Evolutionary conservation across 2,329 filamentous ascomycete genomes (phyloP), one percentile per base, ranked within the genome.

Genomic region (Chaetomiaceae sp.): DNA sequence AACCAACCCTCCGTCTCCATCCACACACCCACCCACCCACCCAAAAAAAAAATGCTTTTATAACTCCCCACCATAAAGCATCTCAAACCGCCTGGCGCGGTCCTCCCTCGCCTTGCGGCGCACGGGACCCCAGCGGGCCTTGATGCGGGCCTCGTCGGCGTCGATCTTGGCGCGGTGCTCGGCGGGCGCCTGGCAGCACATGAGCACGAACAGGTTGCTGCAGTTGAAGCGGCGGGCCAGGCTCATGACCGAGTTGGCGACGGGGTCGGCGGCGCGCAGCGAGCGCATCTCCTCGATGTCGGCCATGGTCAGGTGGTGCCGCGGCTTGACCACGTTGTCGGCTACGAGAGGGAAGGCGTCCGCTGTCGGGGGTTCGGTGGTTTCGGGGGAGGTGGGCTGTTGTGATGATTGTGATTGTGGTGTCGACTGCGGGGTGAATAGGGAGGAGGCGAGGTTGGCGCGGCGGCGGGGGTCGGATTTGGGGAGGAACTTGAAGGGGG

Each of bases 401-500:
- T 27, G 50, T 33, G 39, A 6, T 46, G 51, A 42, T 3, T 50
- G 35, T 7, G 48, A 49, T 44, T 25, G 60, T 63, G 23, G 60
- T 49, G 12, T 66, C 62, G 27, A 62, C 62, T 53, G 65, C 65
- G 51, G 75, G 66, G 30, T n/a, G n/a, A n/a, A n/a, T n/a, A 79
- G 71, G 35, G 70, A 63, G 14, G 55, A 48, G 31, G 69, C 66
- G 35, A 78, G 67, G 64, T 76, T 73, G 41, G 73, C 72, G 46
- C 69, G 67, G 23, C 78, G 75, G 41, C 78, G 75, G 14, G 78
- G 76, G 62, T 82, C 79, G 57, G 63, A 66, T 44, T 71, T 73
- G 48, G 82, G 82, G 25, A 85, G 75, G 68, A 85, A 85, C 63
- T 82, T 78, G 68, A 82, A 77, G 50, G 82, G 82, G n/a, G 82